Evolutionary conservation across 176 grass and related monocot genomes (phyloP), one percentile per base, ranked within the genome.

Genomic region (Alloteropsis semialata): DNA sequence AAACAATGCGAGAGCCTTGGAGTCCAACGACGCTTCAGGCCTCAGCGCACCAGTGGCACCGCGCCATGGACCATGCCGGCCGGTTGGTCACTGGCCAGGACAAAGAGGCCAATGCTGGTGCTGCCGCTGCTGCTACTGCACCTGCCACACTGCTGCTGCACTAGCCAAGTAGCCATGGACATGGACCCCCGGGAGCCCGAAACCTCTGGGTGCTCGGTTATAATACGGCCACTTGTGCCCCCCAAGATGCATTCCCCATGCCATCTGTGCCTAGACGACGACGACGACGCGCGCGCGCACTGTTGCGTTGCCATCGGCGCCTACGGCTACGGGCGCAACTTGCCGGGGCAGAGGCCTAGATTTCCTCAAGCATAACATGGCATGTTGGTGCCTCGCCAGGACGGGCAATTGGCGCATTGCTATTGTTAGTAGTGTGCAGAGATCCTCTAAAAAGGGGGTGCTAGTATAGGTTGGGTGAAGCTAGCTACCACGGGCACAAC

Each of bases 281-380:
- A n/a, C n/a, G n/a, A n/a, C n/a, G n/a, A n/a, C n/a, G n/a, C n/a
- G n/a, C n/a, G n/a, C n/a, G n/a, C n/a, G n/a, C n/a, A 32, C 43
- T 10, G 50, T n/a, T n/a, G n/a, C n/a, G n/a, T n/a, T 53, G 50
- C 72, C 21, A 51, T 37, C 54, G 66, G 50, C 61, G 66, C 56
- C 59, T 67, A 61, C 1, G 24, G 7, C 48, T 50, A 50, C 65
- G 19, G 51, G n/a, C 12, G 27, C 88, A 78, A 86, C 55, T 82
- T 86, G 88, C 79, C 63, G 13, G 18, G 29, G 72, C 51, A 65
- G 21, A 55, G 39, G 13, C 84, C 88, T 90, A 86, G 46, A 67
- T 90, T 86, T 86, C 57, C 79, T 78, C 48, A 15, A 7, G 30
- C 73, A 69, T 82, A 86, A 86, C 88, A 90, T 90, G 88, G 79